Evolutionary conservation across 129 eudicot species (phyloP).

Genomic region (Rutidosis leptorrhynchoides): DNA sequence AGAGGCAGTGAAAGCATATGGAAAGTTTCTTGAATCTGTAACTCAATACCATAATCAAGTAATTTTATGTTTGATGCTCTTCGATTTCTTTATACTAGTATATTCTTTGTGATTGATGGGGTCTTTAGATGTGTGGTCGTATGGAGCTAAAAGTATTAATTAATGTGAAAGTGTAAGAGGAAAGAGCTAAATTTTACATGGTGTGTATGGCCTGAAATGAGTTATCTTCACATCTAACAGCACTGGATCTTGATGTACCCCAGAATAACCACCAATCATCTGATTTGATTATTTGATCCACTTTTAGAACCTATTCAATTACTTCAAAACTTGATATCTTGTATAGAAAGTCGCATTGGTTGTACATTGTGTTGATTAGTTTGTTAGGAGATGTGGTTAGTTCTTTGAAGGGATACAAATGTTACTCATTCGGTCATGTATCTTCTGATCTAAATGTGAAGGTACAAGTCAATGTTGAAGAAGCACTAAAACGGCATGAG

Average conservation of each 20-base stretch:
- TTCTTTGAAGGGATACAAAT: background rate
- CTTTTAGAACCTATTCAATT: conserved; percentile 1
- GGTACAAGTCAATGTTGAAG: conserved; percentile 66
- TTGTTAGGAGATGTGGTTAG: conserved; percentile 1
- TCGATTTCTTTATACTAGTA: background rate
- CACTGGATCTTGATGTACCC: conserved; percentile 5
- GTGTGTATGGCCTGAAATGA: no score
- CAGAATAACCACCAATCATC: background rate
- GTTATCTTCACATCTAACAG: no score
- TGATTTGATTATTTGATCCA: background rate
- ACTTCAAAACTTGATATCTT: background rate
- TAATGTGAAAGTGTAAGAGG: no score
- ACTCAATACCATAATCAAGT: conserved; percentile 68
- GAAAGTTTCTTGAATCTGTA: conserved; percentile 54
- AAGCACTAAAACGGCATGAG: conserved; percentile 59
- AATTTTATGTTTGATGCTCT: conserved; percentile 7
- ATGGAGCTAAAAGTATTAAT: background rate
- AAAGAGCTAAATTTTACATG: no score
- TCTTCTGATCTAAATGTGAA: conserved; percentile 23
- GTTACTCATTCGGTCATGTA: conserved; percentile 10
- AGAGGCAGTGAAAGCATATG: conserved; percentile 39
- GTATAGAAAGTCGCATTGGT: background rate
- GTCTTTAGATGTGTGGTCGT: conserved; percentile 15
- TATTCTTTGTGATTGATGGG: background rate
- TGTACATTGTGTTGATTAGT: background rate